Base-by-base conservation (phyloP, 345 rosid species). In the Ailanthus altissimus region DNA sequence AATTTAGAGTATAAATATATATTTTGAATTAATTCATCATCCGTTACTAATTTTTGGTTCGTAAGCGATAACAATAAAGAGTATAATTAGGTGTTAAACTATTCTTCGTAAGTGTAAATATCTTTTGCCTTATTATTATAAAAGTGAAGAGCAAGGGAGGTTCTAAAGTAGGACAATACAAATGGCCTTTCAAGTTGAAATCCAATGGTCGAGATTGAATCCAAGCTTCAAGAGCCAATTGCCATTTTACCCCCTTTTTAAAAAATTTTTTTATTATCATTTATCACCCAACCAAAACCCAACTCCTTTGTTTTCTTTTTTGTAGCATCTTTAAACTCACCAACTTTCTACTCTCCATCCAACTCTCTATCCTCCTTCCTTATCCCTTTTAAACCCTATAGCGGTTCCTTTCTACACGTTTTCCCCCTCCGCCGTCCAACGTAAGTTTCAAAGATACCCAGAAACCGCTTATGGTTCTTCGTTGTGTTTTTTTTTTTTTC, bases 171-270 rank as follows among this genome's bases (percentile, higher is more conserved):
- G 18, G 59, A 79, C 77, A 53, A 68, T 57, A 18, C 15, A 4
- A 57, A 20, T 62, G 67, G 76, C 49, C 21, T 7, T 15, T n/a
- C 8, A 14, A 18, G 38, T 25, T 16, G 23, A 1, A 61, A 87
- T 80, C 80, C 77, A 79, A 87, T 89, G 92, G 90, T 59, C 77
- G 6, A 43, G 83, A 85, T 84, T 42, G 10, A 54, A 10, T 45
- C n/a, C 75, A 80, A 83, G 42, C 74, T 83, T 83, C 74, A 70
- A 59, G 88, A 84, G 78, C 76, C 38, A 74, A 54, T 75, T 15
- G 36, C 62, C 80, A 75, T 68, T 80, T 70, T 70, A 57, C 74
- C 54, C 74, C n/a, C n/a, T n/a, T n/a, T n/a, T n/a, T n/a, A n/a
- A n/a, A n/a, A n/a, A n/a, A n/a, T 28, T 16, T 67, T 43, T 57